These are phyloP conservation scores for Trypanosoma caninum DNA, from an alignment of 208 protist species.

Conservation along the genomic window DNA sequence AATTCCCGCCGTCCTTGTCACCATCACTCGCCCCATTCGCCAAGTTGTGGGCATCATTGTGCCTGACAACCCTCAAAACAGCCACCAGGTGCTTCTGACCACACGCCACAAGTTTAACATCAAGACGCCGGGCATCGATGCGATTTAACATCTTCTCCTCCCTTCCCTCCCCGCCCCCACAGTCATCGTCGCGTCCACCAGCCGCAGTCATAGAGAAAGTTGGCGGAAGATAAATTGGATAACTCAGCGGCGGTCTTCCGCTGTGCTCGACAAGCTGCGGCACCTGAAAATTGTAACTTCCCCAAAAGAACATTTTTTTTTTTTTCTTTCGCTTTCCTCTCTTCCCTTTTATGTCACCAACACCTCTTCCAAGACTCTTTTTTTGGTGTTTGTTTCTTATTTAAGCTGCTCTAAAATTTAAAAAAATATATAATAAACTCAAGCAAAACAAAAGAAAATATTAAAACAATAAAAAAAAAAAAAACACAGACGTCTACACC, in stretches of 20 bases:
- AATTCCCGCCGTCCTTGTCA: background rate
- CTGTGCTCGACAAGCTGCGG: constrained; percentile 41
- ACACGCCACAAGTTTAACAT: constrained; percentile 38
- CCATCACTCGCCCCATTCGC: background rate
- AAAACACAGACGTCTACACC: too few species aligned
- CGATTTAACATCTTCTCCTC: background rate
- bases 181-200: background rate
- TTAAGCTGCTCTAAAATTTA: background rate
- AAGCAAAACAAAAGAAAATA: background rate
- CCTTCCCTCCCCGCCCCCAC: background rate
- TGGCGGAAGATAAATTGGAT: constrained; percentile 68
- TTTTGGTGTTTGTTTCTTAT: constrained; percentile 4
- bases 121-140: constrained; percentile 28
- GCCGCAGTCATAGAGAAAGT: constrained; percentile 17
- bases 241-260: constrained; percentile 48
- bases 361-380: constrained; percentile 8
- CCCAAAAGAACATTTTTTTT: constrained; percentile 81
- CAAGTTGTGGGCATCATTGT: background rate
- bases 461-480: constrained; percentile 23
- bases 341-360: background rate
- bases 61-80: constrained; percentile 19
- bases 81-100: constrained; percentile 61
- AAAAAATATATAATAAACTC: background rate
- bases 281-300: constrained; percentile 77
- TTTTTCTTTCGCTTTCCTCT: constrained; percentile 7